These are phyloP conservation scores for Diaporthe sp. DNA, from an alignment of 2,329 filamentous ascomycete genomes.

Conservation along the genomic window DNA sequence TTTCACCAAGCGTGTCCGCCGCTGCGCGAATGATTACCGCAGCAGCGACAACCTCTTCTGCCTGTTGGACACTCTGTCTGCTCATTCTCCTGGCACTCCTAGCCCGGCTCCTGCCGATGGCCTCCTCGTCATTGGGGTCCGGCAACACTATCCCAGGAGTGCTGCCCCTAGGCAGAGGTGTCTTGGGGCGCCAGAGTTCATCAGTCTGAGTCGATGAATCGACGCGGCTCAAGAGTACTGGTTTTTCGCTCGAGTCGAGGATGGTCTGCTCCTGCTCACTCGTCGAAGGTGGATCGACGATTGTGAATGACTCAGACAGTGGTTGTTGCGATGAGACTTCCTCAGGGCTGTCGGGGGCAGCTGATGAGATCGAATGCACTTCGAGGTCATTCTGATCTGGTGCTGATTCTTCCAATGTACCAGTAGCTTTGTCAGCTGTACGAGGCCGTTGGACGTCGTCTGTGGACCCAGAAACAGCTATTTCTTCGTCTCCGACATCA, in stretches of 20 bases:
- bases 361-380: conserved; percentile 10
- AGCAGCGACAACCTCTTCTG: conserved; percentile 67
- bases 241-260: neutral
- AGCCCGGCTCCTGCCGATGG: conserved; percentile 56
- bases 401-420: neutral
- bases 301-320: conserved; percentile 44
- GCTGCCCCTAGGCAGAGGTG: conserved; percentile 49
- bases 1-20: conserved; percentile 56
- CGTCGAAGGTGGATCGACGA: conserved; percentile 36
- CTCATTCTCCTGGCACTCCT: conserved; percentile 61
- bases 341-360: conserved; percentile 9
- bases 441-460: conserved; percentile 5
- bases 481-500: neutral
- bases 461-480: neutral
- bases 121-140: conserved; percentile 55
- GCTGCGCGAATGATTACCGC: conserved; percentile 69
- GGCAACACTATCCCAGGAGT: conserved; percentile 65
- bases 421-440: conserved; percentile 22
- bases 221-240: conserved; percentile 43
- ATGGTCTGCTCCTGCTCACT: conserved; percentile 29
- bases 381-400: conserved; percentile 12
- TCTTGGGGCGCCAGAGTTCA: conserved; percentile 40
- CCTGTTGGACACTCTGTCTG: conserved; percentile 59
- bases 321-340: conserved; percentile 39
- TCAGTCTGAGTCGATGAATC: conserved; percentile 51